These are phyloP conservation scores for Solanum aculeatissimum DNA, from an alignment of 305 asterid genomes.

Conservation along the genomic window DNA sequence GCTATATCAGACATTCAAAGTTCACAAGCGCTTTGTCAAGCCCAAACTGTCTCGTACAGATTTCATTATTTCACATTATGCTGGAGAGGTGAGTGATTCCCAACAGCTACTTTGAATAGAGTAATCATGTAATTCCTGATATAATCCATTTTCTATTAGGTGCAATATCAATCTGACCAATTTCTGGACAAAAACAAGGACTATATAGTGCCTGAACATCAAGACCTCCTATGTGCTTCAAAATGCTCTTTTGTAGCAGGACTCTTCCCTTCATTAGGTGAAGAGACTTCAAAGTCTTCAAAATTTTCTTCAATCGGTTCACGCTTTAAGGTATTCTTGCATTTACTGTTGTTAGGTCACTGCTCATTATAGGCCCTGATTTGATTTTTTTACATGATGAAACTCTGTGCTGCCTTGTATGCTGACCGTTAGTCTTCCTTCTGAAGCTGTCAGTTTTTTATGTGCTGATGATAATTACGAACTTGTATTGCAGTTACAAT, in stretches of 20 bases:
- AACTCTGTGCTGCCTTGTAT: background rate
- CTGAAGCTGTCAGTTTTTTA: background rate
- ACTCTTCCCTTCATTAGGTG: conserved; percentile 82
- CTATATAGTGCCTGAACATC: conserved; percentile 94
- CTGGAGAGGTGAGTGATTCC: conserved; percentile 78
- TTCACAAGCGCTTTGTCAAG: conserved; percentile 84
- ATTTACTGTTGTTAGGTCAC: background rate
- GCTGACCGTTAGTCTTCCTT: background rate
- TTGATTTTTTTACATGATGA: background rate
- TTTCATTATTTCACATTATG: conserved; percentile 82
- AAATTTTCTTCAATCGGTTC: conserved; percentile 98
- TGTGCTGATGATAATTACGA: conserved; percentile 5
- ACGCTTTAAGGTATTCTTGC: conserved; percentile 76
- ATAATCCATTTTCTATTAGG: conserved; percentile 42
- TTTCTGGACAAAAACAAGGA: conserved; percentile 98
- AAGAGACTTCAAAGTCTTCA: conserved; percentile 79
- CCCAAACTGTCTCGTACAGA: conserved; percentile 96
- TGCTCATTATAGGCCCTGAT: background rate
- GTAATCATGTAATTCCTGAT: conserved; percentile 4
- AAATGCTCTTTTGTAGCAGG: conserved; percentile 89
- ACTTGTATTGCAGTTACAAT: conserved; percentile 71
- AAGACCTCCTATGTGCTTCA: conserved; percentile 85
- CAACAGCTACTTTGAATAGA: background rate
- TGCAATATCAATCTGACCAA: conserved; percentile 87
- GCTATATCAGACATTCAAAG: conserved; percentile 92